Evolutionary conservation across 345 rosid genomes (phyloP), one percentile per base, ranked within the genome.

Genomic region (Salix viminalis): DNA sequence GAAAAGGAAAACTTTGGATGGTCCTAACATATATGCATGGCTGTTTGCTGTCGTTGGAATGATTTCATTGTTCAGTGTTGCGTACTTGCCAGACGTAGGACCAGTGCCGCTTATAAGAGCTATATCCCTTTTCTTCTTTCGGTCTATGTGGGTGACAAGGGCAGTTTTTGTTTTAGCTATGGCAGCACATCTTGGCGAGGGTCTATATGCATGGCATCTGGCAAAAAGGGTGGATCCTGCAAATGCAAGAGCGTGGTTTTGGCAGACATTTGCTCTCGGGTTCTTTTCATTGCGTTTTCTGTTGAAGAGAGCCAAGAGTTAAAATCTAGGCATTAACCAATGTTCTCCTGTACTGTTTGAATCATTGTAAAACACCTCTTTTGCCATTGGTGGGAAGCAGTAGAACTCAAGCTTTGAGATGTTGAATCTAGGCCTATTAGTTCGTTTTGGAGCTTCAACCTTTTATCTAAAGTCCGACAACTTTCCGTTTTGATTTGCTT

Each of bases 211-310:
- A 0, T 90, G 88, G 93, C 69, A 14, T 54, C 79, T 92, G 37
- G 92, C 97, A 21, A 90, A 80, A 77, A 85, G 83, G 69, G 92
- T 89, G 24, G 94, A 94, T 82, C 92, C 91, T 7, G 85, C 70
- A 9, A 92, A 92, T 76, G 90, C 97, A 21, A 87, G 70, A 71
- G 92, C 91, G 60, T 94, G 97, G 97, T 92, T 91, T 81, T 94
- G 95, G 95, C 98, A 91, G 80, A 92, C 95, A 42, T 69, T 79
- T 60, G 89, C 82, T 42, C 92, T 94, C 24, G 97, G 97, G 64
- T 2, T 84, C 9, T 86, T 88, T 79, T 92, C 96, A 2, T 65
- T 89, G 85, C 90, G 92, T 61, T 84, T 84, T 67, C 80, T 91
- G 77, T 82, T 88, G 78, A 88, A 88, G 81, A 91, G 91, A 85